Evolutionary conservation across 1,284 basidiomycete species (phyloP), one percentile per base, ranked within the genome.

Genomic region (Papiliotrema nemorosa): DNA sequence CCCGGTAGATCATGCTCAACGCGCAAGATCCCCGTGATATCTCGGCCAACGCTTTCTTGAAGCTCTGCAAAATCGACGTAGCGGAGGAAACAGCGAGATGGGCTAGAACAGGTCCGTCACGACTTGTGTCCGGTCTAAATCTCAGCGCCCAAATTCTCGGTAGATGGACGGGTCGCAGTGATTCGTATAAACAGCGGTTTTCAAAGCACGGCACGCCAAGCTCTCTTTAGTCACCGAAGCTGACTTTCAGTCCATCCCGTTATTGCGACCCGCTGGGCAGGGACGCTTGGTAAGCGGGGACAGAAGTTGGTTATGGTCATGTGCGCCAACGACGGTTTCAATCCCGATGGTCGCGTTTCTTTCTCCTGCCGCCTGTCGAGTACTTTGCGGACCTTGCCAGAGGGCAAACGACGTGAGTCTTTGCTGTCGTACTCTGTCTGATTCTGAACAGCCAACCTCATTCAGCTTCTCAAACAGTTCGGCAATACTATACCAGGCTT

Each of bases 201-300:
- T 47, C 73, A 75, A 60, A 60, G 73, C 71, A 45, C 43, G 64
- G 44, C 27, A 9, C n/a, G 4, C 22, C 35, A 13, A 22, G 3
- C 1, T 12, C 16, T 14, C 22, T 26, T n/a, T 13, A 39, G 29
- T 49, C 12, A 21, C 24, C 22, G 6, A 21, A 2, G 20, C 21
- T 34, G 20, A 25, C 29, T 5, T 4, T 13, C 36, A 71, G 73
- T 76, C 1, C 74, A 76, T 44, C 74, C 74, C 2, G 72, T 76
- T 2, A 72, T 76, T 18, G 73, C 72, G 1, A 76, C 74, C 3
- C 57, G 74, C 33, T 76, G 73, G 74, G 65, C 68, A 2, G 74
- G 73, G 1, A 72, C 66, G 13, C 58, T 71, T 1, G 65, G 65
- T 0, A 52, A 61, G 7, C 68, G 68, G 47, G 67, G 67, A 46